Base-by-base conservation (phyloP, 169 alveolate genomes). In the Cryptosporidium baileyi region DNA sequence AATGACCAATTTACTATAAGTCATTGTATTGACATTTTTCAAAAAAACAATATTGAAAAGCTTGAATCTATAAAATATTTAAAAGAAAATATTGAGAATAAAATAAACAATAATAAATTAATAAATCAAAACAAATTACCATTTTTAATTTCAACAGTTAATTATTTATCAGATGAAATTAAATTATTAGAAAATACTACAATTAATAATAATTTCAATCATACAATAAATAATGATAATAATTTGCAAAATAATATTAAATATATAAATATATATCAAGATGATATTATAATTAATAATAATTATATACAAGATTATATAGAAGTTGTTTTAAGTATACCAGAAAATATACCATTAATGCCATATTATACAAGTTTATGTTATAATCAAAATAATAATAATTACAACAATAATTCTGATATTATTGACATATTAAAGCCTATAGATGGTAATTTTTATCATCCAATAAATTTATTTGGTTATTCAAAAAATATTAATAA, bases 321-420 rank as follows among this genome's bases (percentile, higher is more conserved):
- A 1, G 85, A 74, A 32, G n/a, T 74, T 51, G 54, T 57, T 38
- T 61, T 74, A 8, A 61, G 85, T 8, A 57, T 54, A 22, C 85
- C 85, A 2, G 61, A 51, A 13, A n/a, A 59, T 28, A 24, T 74
- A 3, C 40, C 57, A 32, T 54, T 74, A 43, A 57, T 57, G 67
- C 85, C 85, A 9, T 74, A 54, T 26, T 19, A 40, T 59, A 74
- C 74, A 9, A 57, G 74, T 24, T 38, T 74, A 2, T 74, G 85
- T 40, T 74, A 74, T 57, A 67, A 67, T 34, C 3, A 22, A 11
- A 22, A 52, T n/a, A 24, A 52, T 26, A 8, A 8, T 2, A 38
- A 51, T 45, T n/a, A 9, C 0, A 26, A 57, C 0, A 41, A 9
- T 3, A 26, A 54, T 2, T n/a, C 9, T 22, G 1, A 30, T 1